Base-by-base conservation (phyloP, 1,139 yeast species). In the Barnettozyma hawaiiensis region DNA sequence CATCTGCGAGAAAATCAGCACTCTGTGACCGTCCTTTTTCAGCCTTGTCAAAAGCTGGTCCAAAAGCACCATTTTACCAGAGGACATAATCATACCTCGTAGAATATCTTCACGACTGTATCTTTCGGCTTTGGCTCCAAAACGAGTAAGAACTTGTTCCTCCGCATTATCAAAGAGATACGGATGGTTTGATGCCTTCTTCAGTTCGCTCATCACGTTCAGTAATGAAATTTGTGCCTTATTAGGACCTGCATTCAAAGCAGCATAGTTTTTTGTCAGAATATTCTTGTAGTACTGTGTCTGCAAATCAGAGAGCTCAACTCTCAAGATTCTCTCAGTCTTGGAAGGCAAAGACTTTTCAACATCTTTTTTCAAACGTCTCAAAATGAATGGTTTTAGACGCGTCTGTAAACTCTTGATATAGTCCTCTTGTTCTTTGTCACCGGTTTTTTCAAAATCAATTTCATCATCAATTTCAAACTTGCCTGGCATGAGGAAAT, bases 151-250 rank as follows among this genome's bases (percentile, higher is more conserved):
- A 19, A 87, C 95, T 47, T 84, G 76, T 31, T 82, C 84, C 63
- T 94, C 99, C 3, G 96, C 97, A 46, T 85, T 85, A 52, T 90
- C 97, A 63, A 92, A 94, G 43, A 92, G 66, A 57, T 92, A 94
- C 1, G 99, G 98, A 61, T 92, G 99, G 58, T 94, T 92, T 1
- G 96, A 86, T 0, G 97, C 97, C 62, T 92, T 92, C 58, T 92
- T 94, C 66, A 92, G 73, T 63, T 94, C 98, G 57, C 89, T 85
- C 96, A 92, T 90, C 42, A 92, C 81, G 58, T 92, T 92, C 40
- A 92, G 71, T 49, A 94, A 70, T 12, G 96, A 89, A 55, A 92
- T 77, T 53, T 86, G 96, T 2, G 87, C 84, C 34, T 85, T 84
- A 43, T 77, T 73, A 6, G 81, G 71, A 14, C 90, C 85, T 7